These are phyloP conservation scores for Rhodofomes roseus DNA, from an alignment of 1,284 basidiomycete genomes.

Conservation along the genomic window DNA sequence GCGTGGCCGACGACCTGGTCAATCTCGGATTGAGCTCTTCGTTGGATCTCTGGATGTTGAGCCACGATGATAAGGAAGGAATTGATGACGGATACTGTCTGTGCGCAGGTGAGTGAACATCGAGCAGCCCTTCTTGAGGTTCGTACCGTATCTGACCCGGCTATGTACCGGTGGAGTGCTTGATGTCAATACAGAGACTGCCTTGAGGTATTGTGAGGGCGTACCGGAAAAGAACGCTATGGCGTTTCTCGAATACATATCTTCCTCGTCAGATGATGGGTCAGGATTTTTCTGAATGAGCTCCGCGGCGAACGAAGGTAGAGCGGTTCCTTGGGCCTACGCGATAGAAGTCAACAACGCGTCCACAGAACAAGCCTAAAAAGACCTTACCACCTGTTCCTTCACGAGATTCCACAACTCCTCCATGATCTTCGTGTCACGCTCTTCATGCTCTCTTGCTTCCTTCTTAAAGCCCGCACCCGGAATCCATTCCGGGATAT, in stretches of 20 bases:
- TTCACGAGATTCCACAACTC: background rate
- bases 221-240: background rate
- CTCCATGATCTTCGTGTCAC: background rate
- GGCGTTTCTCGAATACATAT: background rate
- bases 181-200: too few species aligned
- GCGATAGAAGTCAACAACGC: background rate
- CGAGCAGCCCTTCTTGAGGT: too few species aligned
- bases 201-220: background rate
- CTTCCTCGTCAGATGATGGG: background rate
- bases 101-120: background rate
- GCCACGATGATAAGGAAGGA: slow-evolving; percentile 25
- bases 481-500: slow-evolving; percentile 12
- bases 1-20: slow-evolving; percentile 25
- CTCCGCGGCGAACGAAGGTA: slow-evolving; percentile 1
- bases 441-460: slow-evolving; percentile 1
- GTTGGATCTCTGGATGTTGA: slow-evolving; percentile 23
- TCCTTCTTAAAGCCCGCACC: slow-evolving; percentile 10
- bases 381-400: background rate
- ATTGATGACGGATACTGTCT: slow-evolving; percentile 1
- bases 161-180: background rate
- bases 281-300: background rate
- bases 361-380: background rate
- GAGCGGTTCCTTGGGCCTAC: background rate
- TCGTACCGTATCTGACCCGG: slow-evolving; percentile 7
- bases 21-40: slow-evolving; percentile 29